Conservation (phyloP, 2,329 filamentous ascomycete species). For the Ophiostoma perfectum region DNA sequence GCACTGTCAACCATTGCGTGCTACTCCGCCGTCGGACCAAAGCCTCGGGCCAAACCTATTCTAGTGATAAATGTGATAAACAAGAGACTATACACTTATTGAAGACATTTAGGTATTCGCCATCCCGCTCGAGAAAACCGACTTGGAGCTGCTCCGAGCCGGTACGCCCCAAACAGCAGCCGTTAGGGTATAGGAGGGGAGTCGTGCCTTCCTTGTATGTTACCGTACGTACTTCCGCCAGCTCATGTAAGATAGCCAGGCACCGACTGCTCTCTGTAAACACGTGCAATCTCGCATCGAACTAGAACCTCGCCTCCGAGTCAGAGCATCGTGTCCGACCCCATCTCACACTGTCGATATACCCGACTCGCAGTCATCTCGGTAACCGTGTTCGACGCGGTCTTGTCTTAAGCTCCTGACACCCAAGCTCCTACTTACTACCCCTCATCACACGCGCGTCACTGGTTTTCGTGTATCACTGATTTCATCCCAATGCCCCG, state of each 20-base stretch:
- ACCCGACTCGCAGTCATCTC: constrained; percentile 5
- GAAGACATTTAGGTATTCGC: not conserved
- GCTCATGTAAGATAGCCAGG: too few species aligned
- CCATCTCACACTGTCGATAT: not conserved
- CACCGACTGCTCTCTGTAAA: too few species aligned
- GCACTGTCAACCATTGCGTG: too few species aligned
- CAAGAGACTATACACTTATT: too few species aligned
- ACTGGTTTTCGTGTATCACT: not conserved
- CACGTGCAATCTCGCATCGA: not conserved
- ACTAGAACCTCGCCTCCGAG: not conserved
- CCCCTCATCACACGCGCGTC: not conserved
- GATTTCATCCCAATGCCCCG: not conserved
- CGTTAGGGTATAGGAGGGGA: not conserved
- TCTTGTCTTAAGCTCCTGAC: not conserved
- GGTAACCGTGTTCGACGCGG: constrained; percentile 3
- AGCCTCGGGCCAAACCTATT: too few species aligned
- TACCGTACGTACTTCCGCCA: too few species aligned
- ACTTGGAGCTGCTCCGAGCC: not conserved
- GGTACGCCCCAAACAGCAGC: constrained; percentile 2
- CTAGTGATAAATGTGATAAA: too few species aligned
- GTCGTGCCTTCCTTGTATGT: too few species aligned
- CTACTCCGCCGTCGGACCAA: too few species aligned
- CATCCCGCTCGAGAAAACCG: not conserved
- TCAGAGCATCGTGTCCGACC: constrained; percentile 2
- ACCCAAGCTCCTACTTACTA: not conserved